A percentile compares a stretch with the other conserved stretches of the same genome.
These are phyloP conservation scores for Claviceps pusilla DNA, from an alignment of 2,329 filamentous ascomycete species.

Conservation along the genomic window DNA sequence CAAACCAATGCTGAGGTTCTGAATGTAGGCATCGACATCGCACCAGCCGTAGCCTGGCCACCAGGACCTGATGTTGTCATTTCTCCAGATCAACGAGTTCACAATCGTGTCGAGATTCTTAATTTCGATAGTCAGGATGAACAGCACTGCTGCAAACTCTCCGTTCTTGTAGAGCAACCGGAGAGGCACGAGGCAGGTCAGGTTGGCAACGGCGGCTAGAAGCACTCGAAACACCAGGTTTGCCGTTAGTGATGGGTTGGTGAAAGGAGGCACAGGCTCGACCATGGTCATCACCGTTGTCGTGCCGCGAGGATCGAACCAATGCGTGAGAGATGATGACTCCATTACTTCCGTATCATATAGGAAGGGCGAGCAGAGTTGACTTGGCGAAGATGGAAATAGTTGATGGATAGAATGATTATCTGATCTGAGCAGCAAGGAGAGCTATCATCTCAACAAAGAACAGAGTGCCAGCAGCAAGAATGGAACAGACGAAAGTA, in stretches of 20 bases:
- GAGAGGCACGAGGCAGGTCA: slow-evolving; percentile 36
- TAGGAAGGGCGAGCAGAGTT: background rate
- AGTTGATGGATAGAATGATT: background rate
- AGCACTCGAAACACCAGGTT: slow-evolving; percentile 36
- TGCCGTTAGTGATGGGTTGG: slow-evolving; percentile 18
- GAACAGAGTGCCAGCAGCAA: background rate
- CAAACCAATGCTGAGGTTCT: slow-evolving; percentile 30
- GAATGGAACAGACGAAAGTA: background rate
- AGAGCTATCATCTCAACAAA: background rate
- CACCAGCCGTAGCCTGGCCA: slow-evolving; percentile 38
- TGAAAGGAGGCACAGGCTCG: slow-evolving; percentile 9
- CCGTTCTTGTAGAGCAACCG: slow-evolving; percentile 35
- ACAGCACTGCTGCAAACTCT: slow-evolving; percentile 37
- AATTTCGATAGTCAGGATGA: slow-evolving; percentile 30
- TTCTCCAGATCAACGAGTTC: slow-evolving; percentile 38
- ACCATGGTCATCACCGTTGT: slow-evolving; percentile 1
- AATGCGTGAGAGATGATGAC: background rate
- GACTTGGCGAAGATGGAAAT: background rate
- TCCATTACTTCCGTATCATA: background rate
- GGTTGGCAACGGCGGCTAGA: slow-evolving; percentile 28
- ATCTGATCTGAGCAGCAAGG: background rate
- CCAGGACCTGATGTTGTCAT: slow-evolving; percentile 35
- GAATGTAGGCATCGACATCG: slow-evolving; percentile 34
- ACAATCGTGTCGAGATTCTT: slow-evolving; percentile 33
- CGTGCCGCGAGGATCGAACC: background rate